These are phyloP conservation scores for Darksidea phi DNA, from an alignment of 495 filamentous ascomycete species.

Conservation along the genomic window DNA sequence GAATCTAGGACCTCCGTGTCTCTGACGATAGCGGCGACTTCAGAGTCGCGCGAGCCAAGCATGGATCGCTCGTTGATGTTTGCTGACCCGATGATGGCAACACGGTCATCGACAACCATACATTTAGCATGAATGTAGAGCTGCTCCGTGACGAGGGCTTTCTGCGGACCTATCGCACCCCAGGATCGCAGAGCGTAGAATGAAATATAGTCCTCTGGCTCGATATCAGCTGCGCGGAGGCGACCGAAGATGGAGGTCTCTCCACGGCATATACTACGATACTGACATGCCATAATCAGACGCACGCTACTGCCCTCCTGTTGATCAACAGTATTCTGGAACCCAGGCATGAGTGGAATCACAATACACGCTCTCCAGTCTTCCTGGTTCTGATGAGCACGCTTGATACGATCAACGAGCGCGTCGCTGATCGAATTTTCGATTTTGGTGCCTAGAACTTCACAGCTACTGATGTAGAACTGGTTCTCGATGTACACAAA, in stretches of 20 bases:
- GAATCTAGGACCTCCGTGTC: slow-evolving; percentile 94
- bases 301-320: slow-evolving; percentile 92
- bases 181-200: slow-evolving; percentile 92
- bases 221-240: slow-evolving; percentile 75
- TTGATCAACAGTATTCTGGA: slow-evolving; percentile 93
- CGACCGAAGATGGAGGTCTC: slow-evolving; percentile 90
- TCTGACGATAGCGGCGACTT: slow-evolving; percentile 85
- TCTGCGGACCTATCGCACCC: slow-evolving; percentile 84
- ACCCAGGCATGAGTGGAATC: slow-evolving; percentile 95
- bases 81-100: slow-evolving; percentile 92
- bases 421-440: slow-evolving; percentile 94
- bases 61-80: slow-evolving; percentile 99
- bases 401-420: slow-evolving; percentile 83
- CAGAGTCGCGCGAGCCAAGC: slow-evolving; percentile 86
- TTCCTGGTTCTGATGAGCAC: slow-evolving; percentile 79
- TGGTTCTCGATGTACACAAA: slow-evolving; percentile 99
- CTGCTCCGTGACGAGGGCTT: slow-evolving; percentile 87
- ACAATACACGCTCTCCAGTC: slow-evolving; percentile 92
- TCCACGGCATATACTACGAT: slow-evolving; percentile 92
- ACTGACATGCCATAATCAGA: slow-evolving; percentile 97
- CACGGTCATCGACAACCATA: slow-evolving; percentile 93
- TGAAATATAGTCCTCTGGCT: slow-evolving; percentile 93
- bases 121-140: slow-evolving; percentile 98
- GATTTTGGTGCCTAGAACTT: slow-evolving; percentile 81
- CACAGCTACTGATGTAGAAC: slow-evolving; percentile 94